phyloP scores from a whole-genome alignment of 768 basidiomycete species.

The Amanita rimosa region DNA sequence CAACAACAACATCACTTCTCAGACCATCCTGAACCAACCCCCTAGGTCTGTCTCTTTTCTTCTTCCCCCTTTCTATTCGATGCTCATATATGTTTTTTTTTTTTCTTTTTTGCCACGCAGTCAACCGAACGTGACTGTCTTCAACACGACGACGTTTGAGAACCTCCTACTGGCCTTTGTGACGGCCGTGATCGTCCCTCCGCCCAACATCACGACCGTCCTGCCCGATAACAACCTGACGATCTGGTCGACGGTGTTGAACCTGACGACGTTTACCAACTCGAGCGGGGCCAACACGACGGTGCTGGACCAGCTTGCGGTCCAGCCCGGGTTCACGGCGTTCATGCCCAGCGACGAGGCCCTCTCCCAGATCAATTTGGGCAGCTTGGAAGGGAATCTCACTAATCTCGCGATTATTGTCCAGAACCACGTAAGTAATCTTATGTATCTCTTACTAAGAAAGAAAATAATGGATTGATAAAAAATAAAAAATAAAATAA shows the following conservation, averaged over 20 bases:
- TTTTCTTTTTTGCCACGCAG: too few relatives aligned
- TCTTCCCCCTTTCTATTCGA: background rate
- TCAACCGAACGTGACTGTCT: slow-evolving; percentile 13
- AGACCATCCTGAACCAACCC: slow-evolving; percentile 33
- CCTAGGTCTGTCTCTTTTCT: slow-evolving; percentile 6
- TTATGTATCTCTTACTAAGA: too few relatives aligned
- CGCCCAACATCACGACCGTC: slow-evolving; percentile 32
- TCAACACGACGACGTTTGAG: slow-evolving; percentile 28
- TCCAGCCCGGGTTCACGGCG: slow-evolving; percentile 45
- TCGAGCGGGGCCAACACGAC: slow-evolving; percentile 18
- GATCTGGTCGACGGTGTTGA: slow-evolving; percentile 21
- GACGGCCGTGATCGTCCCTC: slow-evolving; percentile 39
- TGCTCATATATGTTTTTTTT: too few relatives aligned
- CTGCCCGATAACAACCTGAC: slow-evolving; percentile 32
- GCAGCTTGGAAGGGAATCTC: slow-evolving; percentile 27
- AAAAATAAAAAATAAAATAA: too few relatives aligned
- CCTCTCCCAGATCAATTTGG: slow-evolving; percentile 22
- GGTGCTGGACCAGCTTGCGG: slow-evolving; percentile 18
- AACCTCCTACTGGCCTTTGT: slow-evolving; percentile 34
- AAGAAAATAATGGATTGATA: too few relatives aligned
- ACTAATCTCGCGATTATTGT: slow-evolving; percentile 35
- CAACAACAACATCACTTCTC: background rate
- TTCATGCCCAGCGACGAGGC: slow-evolving; percentile 55
- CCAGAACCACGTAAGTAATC: slow-evolving; percentile 44
- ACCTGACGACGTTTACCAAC: slow-evolving; percentile 14